Percentiles rank a stretch among this genome's conserved stretches.
Conservation (phyloP, 345 rosid genomes). For the Pistacia integerrima region DNA sequence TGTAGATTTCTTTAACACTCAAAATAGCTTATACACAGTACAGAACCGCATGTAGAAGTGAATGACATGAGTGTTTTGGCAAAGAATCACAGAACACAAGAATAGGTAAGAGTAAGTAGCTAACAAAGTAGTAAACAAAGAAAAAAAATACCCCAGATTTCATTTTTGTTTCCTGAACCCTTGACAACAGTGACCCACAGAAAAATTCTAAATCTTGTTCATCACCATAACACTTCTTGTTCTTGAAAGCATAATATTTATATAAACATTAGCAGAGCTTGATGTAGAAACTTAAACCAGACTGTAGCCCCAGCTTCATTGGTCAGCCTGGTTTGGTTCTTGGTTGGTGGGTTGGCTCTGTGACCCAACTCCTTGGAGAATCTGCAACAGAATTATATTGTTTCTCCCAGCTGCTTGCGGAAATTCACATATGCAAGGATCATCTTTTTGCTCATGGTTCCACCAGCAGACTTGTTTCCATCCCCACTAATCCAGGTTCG, state of each 20-base stretch:
- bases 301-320: not conserved
- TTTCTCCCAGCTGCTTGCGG: not conserved
- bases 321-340: not conserved
- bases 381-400: constrained; percentile 16
- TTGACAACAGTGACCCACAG: too few relatives aligned
- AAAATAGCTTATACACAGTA: too few relatives aligned
- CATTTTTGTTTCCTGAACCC: too few relatives aligned
- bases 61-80: too few relatives aligned
- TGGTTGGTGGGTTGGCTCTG: not conserved
- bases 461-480: constrained; percentile 9
- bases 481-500: constrained; percentile 13
- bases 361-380: not conserved
- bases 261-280: not conserved
- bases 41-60: too few relatives aligned
- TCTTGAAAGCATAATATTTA: not conserved
- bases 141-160: too few relatives aligned
- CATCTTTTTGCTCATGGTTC: not conserved
- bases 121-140: too few relatives aligned
- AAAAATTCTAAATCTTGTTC: too few relatives aligned
- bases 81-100: too few relatives aligned
- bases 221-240: not conserved
- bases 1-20: too few relatives aligned
- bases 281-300: not conserved
- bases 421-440: constrained; percentile 21
- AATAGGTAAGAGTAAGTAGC: too few relatives aligned